These are phyloP conservation scores for Saprolegnia diclina DNA, from an alignment of 352 stramenopile genomes.

Conservation along the genomic window DNA sequence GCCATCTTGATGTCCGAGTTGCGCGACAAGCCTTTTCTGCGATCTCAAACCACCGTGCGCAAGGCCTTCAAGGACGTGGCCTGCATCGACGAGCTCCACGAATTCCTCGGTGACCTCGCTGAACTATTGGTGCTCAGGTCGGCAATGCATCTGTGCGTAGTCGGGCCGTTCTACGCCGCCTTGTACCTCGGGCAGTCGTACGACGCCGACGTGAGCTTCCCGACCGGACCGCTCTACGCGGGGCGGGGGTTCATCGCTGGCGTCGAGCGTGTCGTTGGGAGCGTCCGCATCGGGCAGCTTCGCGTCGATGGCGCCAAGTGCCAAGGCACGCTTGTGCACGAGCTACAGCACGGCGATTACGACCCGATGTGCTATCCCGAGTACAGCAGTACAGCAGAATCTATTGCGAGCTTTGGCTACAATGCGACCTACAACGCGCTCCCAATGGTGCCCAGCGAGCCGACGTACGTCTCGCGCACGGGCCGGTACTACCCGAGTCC, in stretches of 20 bases:
- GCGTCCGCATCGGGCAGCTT: slow-evolving; percentile 22
- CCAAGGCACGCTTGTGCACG: background rate
- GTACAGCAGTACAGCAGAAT: background rate
- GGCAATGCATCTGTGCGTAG: slow-evolving; percentile 9
- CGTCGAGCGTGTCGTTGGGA: slow-evolving; percentile 10
- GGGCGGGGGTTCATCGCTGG: slow-evolving; percentile 5
- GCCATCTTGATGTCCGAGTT: slow-evolving; percentile 11
- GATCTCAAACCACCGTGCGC: background rate
- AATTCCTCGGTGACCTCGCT: slow-evolving; percentile 13
- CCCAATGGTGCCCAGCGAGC: slow-evolving; percentile 12
- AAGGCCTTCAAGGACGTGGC: background rate
- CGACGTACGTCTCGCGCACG: slow-evolving; percentile 5
- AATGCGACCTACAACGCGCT: background rate
- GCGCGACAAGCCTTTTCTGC: slow-evolving; percentile 13
- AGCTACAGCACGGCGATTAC: background rate
- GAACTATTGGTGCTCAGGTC: background rate
- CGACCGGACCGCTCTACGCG: background rate
- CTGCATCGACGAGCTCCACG: slow-evolving; percentile 4
- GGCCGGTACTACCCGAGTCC: slow-evolving; percentile 1
- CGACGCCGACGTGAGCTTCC: slow-evolving; percentile 5
- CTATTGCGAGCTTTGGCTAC: slow-evolving; percentile 1
- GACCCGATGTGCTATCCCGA: slow-evolving; percentile 19
- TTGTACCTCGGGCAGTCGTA: slow-evolving; percentile 11
- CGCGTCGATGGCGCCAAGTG: background rate
- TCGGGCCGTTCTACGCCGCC: slow-evolving; percentile 16